Evolutionary conservation across 1,139 yeast species (phyloP), one percentile per base, ranked within the genome.

Genomic region (Yamadazyma taylorii): DNA sequence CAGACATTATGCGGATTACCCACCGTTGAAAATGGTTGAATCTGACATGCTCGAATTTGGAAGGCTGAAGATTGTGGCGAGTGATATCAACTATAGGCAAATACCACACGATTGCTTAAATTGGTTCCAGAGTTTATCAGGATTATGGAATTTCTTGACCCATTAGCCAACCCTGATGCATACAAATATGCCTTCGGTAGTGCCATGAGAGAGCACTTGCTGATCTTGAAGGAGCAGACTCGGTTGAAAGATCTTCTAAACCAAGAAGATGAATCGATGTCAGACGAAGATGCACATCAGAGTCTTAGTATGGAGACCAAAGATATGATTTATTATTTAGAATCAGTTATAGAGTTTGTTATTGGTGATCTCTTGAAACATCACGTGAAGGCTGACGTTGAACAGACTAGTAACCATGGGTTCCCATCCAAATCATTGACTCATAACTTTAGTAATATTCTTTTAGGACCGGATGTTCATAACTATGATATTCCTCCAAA

Each of bases 401-500:
- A 40, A 16, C 39, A 35, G 17, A 11, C 33, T 2, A 34, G 35
- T 24, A 45, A 47, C 27, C 37, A 40, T 40, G 52, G 51, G 12
- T 31, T 39, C 12, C 48, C 48, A 5, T 23, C 40, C 4, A 43
- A 36, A 22, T 29, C 51, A 2, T 39, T 48, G 15, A 26, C 37
- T 3, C 27, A 38, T 23, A 36, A 40, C 12, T 47, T 46, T 30
- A 33, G 34, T 14, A 32, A 32, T 11, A 34, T 48, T 13, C 42
- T 58, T 17, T 42, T 57, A 23, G 58, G 60, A 3, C 53, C 60
- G 5, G 37, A 48, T 27, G 24, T 41, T 9, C 22, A 42, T 15
- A 34, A 35, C 1, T 42, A 33, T 23, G 47, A 45, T 11, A 32
- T 47, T 5, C 41, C 46, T 8, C 13, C 33, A 10, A 30, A 27